Conservation (phyloP, 73 alveolate species). For the Tetrahymena elliotti region DNA sequence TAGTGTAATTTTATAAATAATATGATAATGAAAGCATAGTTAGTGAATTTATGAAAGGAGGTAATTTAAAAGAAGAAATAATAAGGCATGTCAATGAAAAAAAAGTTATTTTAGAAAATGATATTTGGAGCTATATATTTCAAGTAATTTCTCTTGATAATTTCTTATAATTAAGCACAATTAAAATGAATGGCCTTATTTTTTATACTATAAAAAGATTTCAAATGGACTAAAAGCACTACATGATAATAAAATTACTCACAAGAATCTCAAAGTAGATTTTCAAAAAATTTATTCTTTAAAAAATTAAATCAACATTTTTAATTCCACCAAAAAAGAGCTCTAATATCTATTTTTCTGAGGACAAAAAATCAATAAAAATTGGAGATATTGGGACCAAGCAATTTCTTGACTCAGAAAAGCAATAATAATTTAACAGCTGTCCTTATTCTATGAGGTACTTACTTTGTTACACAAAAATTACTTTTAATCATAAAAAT, state of each 20-base stretch:
- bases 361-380: neutral
- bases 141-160: neutral
- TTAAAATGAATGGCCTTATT: neutral
- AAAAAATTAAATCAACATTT: neutral
- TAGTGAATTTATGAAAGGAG: neutral
- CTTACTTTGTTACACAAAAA: neutral
- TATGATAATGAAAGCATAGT: neutral
- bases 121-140: neutral
- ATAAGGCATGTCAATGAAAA: neutral
- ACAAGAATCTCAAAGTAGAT: slow-evolving; percentile 48
- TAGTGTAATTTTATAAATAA: neutral
- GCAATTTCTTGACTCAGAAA: neutral
- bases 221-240: slow-evolving; percentile 24
- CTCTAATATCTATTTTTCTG: neutral
- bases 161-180: neutral
- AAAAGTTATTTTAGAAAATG: neutral
- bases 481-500: neutral
- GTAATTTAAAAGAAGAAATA: neutral
- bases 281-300: neutral
- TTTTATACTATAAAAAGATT: neutral
- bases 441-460: neutral
- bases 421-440: neutral
- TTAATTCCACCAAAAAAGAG: neutral
- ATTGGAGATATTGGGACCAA: neutral
- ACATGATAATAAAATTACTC: slow-evolving; percentile 30